Evolutionary conservation across 495 filamentous ascomycete genomes (phyloP), one percentile per base, ranked within the genome.

Genomic region (Glarea lozoyensis): DNA sequence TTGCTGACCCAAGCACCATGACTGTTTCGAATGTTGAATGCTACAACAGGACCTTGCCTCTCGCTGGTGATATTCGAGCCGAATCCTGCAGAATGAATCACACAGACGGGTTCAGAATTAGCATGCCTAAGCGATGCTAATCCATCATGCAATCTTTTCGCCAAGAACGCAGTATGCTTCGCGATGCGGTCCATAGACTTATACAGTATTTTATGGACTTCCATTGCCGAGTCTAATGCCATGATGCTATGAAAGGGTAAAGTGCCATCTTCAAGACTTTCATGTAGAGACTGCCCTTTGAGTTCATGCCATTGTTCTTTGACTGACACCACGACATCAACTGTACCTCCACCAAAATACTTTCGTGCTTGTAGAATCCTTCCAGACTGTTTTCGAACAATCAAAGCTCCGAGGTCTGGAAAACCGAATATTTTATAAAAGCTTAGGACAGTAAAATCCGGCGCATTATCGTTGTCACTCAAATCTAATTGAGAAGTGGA

Each of bases 401-500:
- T 82, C 57, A 97, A 65, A 3, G 81, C 90, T 5, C 90, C 90
- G 0, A 97, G 64, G 55, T 97, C 86, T 0, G 90, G 90, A 53
- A 95, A 95, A 3, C 90, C 90, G 58, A 96, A 97, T 17, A 97
- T 92, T 61, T 97, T 97, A 61, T 94, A 93, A 53, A 97, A 88
- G 65, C 87, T 94, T 17, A 96, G 57, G 0, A 84, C 86, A 3
- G 81, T 86, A 49, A 94, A 96, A 53, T 97, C 90, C 0, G 90
- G 87, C 1, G 84, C 82, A 1, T 54, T 49, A 6, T 66, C 60
- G 6, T 65, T 53, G 50, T 81, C 59, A 39, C 77, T 70, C 17
- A 97, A 57, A 57, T 94, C 78, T 17, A 95, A 65, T 0, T 79
- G 79, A 4, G 83, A 69, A 2, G 88, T 94, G 7, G 86, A 80